Base-by-base conservation (phyloP, 1,284 basidiomycete species). In the Takashimella koratensis region DNA sequence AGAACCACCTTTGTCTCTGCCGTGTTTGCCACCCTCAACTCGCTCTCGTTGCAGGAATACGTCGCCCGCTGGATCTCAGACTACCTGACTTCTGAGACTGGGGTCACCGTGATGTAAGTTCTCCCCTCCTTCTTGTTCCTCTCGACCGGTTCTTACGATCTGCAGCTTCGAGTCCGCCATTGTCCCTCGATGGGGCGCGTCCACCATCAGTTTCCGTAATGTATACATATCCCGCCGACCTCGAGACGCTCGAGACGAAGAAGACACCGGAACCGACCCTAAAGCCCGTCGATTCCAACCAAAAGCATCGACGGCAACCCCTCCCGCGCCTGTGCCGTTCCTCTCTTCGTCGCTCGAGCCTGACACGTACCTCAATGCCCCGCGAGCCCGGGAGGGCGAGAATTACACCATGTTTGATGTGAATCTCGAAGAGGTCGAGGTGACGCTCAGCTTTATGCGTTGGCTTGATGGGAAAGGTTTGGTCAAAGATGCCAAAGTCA, bases 381-480 rank as follows among this genome's bases (percentile, higher is more conserved):
- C 65, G 0, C 58, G 50, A 12, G 65, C 73, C 4, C 12, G 60
- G 3, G 63, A 71, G 23, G 49, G 53, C 3, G 69, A 75, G 51
- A 88, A 90, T 67, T 88, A 86, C 72, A 86, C 91, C 4, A 87
- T 90, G 82, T 95, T 92, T 64, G 92, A 97, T 71, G 71, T 97
- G 59, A 90, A 84, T 57, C 84, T 97, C 26, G 95, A 96, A 70
- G 91, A 91, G 26, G 87, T 99, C 51, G 96, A 98, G 62, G 94
- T 99, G 12, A 94, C 90, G 0, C 79, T 99, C n/a, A 95, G 91
- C 49, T 79, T 99, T 11, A 84, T 85, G 74, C 81, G 88, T 47
- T 99, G 96, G 96, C 79, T 97, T 47, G 92, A 97, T 70, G 96
- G 95, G 1, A 97, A 94, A 71, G 96, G 96, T 0, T 76, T 98